A percentile compares a stretch with the other conserved stretches of the same genome.
Conservation (phyloP, 192 early-diverging fungal species). For the Dimargaris cristalligena region DNA sequence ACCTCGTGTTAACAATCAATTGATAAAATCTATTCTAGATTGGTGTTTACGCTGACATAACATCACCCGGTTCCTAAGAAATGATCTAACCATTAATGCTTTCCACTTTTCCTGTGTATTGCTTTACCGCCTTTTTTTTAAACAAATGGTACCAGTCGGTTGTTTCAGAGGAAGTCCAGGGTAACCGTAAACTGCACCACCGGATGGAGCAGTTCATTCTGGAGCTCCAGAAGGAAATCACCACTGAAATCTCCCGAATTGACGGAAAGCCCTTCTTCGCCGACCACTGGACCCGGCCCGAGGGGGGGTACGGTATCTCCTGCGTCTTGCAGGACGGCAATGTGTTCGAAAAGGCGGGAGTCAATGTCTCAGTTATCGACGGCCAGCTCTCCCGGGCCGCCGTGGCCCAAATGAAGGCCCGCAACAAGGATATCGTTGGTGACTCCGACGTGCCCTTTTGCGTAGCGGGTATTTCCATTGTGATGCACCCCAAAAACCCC, state of each 20-base stretch:
- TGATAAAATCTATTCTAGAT: too few species aligned
- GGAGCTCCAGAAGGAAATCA: constrained; percentile 61
- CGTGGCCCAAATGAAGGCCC: constrained; percentile 78
- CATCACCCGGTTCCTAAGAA: too few species aligned
- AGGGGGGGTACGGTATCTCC: constrained; percentile 86
- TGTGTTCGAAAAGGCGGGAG: constrained; percentile 96
- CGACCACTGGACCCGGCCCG: constrained; percentile 72
- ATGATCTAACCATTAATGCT: too few species aligned
- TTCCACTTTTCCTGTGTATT: too few species aligned
- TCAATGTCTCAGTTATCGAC: constrained; percentile 77
- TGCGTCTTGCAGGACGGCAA: constrained; percentile 83
- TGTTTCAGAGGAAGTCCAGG: background rate
- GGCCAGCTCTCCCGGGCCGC: constrained; percentile 61
- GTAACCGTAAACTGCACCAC: constrained; percentile 12
- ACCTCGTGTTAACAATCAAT: too few species aligned
- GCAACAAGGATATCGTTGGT: constrained; percentile 42
- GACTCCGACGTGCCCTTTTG: constrained; percentile 57
- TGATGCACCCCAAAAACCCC: constrained; percentile 92
- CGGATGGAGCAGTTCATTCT: constrained; percentile 70
- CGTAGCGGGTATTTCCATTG: constrained; percentile 77
- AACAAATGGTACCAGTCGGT: too few species aligned
- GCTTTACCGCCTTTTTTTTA: too few species aligned
- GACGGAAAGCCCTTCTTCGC: constrained; percentile 46
- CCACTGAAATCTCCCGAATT: constrained; percentile 43
- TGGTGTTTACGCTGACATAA: too few species aligned